These are phyloP conservation scores for Saitozyma sp. DNA, from an alignment of 768 basidiomycete species.

Conservation along the genomic window DNA sequence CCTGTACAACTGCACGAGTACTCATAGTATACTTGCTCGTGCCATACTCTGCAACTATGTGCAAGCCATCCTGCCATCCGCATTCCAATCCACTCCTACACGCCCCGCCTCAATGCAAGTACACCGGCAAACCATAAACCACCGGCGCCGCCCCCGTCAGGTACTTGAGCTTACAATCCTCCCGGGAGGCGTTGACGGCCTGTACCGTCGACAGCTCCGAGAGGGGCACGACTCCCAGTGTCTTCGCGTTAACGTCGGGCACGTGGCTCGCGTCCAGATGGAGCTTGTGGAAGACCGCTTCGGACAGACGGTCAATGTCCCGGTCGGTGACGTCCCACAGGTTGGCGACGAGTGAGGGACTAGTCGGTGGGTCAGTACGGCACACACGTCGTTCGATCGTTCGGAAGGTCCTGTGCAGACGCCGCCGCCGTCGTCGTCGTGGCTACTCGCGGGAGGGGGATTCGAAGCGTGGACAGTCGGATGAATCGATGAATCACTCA, in stretches of 20 bases:
- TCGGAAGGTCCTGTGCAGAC: not conserved
- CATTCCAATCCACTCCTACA: not conserved
- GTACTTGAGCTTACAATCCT: conserved; percentile 83
- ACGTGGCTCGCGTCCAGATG: conserved; percentile 54
- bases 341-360: conserved; percentile 90
- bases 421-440: too few relatives aligned
- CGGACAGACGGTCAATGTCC: conserved; percentile 91
- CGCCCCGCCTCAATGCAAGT: conserved; percentile 56
- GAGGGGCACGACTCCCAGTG: conserved; percentile 19
- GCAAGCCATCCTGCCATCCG: too few relatives aligned
- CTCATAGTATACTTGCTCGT: too few relatives aligned
- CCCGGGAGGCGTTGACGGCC: conserved; percentile 77
- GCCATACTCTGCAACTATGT: too few relatives aligned
- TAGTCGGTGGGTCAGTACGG: too few relatives aligned
- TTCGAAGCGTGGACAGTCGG: too few relatives aligned
- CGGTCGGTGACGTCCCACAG: conserved; percentile 98
- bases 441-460: not conserved
- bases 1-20: too few relatives aligned
- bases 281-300: conserved; percentile 75
- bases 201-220: conserved; percentile 61
- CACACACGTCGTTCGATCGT: too few relatives aligned
- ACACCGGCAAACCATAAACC: conserved; percentile 93
- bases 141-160: conserved; percentile 93
- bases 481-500: too few relatives aligned
- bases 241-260: conserved; percentile 1